Percentiles rank a stretch among this genome's conserved stretches.
Evolutionary conservation across 441 rosid species (phyloP).

Genomic region (Iberis amara): DNA sequence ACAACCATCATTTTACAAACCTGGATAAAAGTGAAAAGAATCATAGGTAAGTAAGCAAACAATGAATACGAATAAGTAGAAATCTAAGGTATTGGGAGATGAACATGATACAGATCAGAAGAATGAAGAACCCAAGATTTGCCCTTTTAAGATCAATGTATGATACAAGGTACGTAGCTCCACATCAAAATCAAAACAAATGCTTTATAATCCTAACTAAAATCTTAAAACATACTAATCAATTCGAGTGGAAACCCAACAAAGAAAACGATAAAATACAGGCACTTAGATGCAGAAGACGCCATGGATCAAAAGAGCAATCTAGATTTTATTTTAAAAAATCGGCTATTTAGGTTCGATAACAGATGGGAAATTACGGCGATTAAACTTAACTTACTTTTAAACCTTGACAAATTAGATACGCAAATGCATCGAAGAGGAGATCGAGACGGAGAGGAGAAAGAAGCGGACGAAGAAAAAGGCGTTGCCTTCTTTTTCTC

Average conservation of each 20-base stretch:
- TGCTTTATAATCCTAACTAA: too few relatives aligned
- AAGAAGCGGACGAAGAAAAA: conserved; percentile 12
- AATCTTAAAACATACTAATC: too few relatives aligned
- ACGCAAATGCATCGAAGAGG: not conserved
- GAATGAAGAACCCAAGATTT: not conserved
- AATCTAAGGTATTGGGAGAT: not conserved
- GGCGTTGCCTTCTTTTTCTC: conserved; percentile 11
- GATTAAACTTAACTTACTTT: conserved; percentile 17
- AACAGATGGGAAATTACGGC: not conserved
- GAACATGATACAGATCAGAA: conserved; percentile 20
- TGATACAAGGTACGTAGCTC: too few relatives aligned
- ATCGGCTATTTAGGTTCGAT: not conserved
- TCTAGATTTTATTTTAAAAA: not conserved
- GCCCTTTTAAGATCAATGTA: conserved; percentile 9
- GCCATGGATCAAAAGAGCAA: conserved; percentile 4
- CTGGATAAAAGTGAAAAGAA: not conserved
- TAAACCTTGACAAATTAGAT: not conserved
- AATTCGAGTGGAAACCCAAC: too few relatives aligned
- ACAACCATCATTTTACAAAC: conserved; percentile 10
- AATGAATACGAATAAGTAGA: too few relatives aligned
- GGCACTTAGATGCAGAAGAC: conserved; percentile 13
- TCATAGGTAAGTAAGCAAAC: too few relatives aligned
- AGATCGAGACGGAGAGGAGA: conserved; percentile 21
- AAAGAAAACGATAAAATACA: too few relatives aligned
- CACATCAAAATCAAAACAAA: too few relatives aligned